These are phyloP conservation scores for Podaxis sp. DNA, from an alignment of 768 basidiomycete species.

Conservation along the genomic window DNA sequence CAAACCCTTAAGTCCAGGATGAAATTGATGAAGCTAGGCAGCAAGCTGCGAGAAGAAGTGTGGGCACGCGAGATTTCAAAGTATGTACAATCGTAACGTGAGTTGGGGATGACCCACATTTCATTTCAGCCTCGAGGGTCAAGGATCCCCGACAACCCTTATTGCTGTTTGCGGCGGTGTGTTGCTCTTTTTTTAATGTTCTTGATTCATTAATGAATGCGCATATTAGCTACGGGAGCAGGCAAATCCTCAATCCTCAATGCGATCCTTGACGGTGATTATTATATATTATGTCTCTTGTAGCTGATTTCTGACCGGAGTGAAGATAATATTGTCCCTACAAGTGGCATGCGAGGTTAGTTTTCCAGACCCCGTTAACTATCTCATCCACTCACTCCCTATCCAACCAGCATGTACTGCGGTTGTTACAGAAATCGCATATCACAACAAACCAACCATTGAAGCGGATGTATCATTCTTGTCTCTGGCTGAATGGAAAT, in stretches of 20 bases:
- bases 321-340: slow-evolving; percentile 60
- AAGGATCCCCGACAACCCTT: slow-evolving; percentile 53
- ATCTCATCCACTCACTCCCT: not conserved
- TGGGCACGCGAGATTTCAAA: slow-evolving; percentile 54
- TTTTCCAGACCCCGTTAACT: not conserved
- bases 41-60: slow-evolving; percentile 55
- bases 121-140: slow-evolving; percentile 39
- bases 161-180: slow-evolving; percentile 66
- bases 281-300: not conserved
- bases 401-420: slow-evolving; percentile 56
- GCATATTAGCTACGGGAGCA: slow-evolving; percentile 49
- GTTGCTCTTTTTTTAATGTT: slow-evolving; percentile 12
- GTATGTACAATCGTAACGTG: slow-evolving; percentile 26
- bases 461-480: slow-evolving; percentile 62
- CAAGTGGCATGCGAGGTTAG: slow-evolving; percentile 62
- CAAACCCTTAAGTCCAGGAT: slow-evolving; percentile 42
- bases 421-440: slow-evolving; percentile 59
- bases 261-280: slow-evolving; percentile 55
- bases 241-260: slow-evolving; percentile 64
- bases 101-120: slow-evolving; percentile 3
- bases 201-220: not conserved
- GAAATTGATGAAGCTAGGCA: slow-evolving; percentile 46
- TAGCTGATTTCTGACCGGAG: slow-evolving; percentile 5
- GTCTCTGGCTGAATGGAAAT: slow-evolving; percentile 52
- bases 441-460: slow-evolving; percentile 53